phyloP scores from a whole-genome alignment of 192 early-diverging fungal genomes.

The Coemansia sp. region DNA sequence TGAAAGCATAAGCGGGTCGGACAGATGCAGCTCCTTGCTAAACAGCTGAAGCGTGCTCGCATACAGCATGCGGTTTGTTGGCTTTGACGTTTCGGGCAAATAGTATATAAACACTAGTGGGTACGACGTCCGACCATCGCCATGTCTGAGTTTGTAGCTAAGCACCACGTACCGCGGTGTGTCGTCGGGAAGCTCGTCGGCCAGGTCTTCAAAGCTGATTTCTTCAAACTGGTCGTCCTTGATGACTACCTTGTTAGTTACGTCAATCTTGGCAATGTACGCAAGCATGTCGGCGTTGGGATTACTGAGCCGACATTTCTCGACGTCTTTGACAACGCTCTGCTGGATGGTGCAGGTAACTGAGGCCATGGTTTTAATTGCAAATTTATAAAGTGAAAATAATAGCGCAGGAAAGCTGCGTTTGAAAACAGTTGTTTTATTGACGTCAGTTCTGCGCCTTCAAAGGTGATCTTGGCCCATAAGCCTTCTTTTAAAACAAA shows the following conservation, averaged over 20 bases:
- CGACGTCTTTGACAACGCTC: slow-evolving; percentile 17
- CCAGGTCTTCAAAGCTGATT: slow-evolving; percentile 56
- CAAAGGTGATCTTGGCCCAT: neutral
- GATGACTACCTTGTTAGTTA: slow-evolving; percentile 48
- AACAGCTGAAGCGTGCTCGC: slow-evolving; percentile 66
- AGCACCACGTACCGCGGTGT: slow-evolving; percentile 59
- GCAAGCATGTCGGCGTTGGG: slow-evolving; percentile 16
- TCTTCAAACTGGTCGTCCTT: slow-evolving; percentile 35
- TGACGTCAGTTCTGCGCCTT: too few species aligned
- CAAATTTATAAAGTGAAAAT: neutral
- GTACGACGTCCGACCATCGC: slow-evolving; percentile 67
- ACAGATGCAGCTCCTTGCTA: slow-evolving; percentile 60
- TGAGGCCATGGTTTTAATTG: slow-evolving; percentile 9
- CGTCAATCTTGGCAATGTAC: slow-evolving; percentile 57
- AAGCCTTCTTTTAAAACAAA: neutral
- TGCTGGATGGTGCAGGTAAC: slow-evolving; percentile 27
- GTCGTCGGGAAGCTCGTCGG: slow-evolving; percentile 66
- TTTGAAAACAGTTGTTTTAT: too few species aligned
- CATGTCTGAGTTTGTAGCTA: slow-evolving; percentile 19
- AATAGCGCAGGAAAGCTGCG: neutral
- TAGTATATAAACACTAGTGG: slow-evolving; percentile 75
- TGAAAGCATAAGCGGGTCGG: slow-evolving; percentile 69
- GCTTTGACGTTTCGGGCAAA: slow-evolving; percentile 55
- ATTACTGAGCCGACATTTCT: slow-evolving; percentile 28
- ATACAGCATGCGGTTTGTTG: slow-evolving; percentile 38